These are phyloP conservation scores for Cyclaneusma minus DNA, from an alignment of 2,329 filamentous ascomycete species.

Conservation along the genomic window DNA sequence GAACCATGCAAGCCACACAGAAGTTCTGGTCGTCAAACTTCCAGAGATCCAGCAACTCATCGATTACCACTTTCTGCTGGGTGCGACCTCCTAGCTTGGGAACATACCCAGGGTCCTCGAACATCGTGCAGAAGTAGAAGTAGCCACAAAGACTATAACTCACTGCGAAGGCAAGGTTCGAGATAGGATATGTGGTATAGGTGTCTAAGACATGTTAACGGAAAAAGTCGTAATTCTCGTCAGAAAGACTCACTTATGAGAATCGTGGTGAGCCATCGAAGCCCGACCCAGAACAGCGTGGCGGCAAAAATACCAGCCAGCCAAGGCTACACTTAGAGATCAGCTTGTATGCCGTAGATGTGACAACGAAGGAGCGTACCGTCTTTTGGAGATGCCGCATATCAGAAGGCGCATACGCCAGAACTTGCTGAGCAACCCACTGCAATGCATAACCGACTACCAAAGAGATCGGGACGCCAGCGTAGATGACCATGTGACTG, in stretches of 20 bases:
- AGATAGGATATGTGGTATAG: slow-evolving; percentile 48
- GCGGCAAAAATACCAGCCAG: slow-evolving; percentile 85
- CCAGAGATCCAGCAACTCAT: slow-evolving; percentile 69
- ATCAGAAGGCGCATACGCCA: slow-evolving; percentile 71
- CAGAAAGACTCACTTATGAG: slow-evolving; percentile 43
- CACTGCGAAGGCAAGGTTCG: slow-evolving; percentile 60
- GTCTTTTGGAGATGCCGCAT: slow-evolving; percentile 87
- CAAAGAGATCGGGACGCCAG: slow-evolving; percentile 58
- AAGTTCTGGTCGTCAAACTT: slow-evolving; percentile 93
- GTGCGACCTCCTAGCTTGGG: slow-evolving; percentile 81
- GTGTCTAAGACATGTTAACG: slow-evolving; percentile 39
- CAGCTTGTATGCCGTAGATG: neutral
- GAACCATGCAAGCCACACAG: slow-evolving; percentile 87
- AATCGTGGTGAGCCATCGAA: slow-evolving; percentile 61
- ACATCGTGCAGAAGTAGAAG: slow-evolving; percentile 80
- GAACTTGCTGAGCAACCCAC: slow-evolving; percentile 59
- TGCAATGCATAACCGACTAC: slow-evolving; percentile 56
- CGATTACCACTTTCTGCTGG: slow-evolving; percentile 78
- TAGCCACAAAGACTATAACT: slow-evolving; percentile 56
- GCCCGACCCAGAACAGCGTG: slow-evolving; percentile 65
- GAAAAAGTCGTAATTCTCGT: slow-evolving; percentile 14
- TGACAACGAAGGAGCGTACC: slow-evolving; percentile 29
- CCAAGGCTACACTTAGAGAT: slow-evolving; percentile 51
- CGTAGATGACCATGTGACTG: slow-evolving; percentile 56
- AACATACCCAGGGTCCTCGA: slow-evolving; percentile 80